phyloP scores from a whole-genome alignment of 2,329 filamentous ascomycete species.

The Apiospora malaysiana region DNA sequence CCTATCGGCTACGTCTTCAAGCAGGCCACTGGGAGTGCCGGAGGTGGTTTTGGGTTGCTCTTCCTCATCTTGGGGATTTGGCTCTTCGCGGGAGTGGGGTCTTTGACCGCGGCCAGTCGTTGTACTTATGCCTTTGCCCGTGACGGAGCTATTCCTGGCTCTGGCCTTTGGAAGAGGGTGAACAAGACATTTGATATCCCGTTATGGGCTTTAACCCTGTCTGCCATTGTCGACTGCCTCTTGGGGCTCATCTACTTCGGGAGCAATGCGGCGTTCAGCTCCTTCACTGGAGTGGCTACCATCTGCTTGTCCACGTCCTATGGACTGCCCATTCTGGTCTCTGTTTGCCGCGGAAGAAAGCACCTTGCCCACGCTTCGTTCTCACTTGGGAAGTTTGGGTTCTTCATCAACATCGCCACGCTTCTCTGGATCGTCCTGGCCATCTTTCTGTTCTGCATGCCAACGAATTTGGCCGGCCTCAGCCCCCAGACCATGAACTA shows the following conservation, averaged over 20 bases:
- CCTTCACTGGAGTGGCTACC: conserved; percentile 80
- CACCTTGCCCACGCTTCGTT: conserved; percentile 70
- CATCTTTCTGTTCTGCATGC: conserved; percentile 79
- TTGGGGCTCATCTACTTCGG: conserved; percentile 83
- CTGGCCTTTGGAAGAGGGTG: conserved; percentile 69
- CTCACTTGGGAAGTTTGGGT: conserved; percentile 73
- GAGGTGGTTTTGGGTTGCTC: conserved; percentile 75
- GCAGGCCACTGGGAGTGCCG: conserved; percentile 73
- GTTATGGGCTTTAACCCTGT: conserved; percentile 71
- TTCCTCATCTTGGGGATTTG: conserved; percentile 79
- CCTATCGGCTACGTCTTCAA: conserved; percentile 80
- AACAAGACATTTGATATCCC: conserved; percentile 72
- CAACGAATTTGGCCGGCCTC: conserved; percentile 61
- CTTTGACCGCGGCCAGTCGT: conserved; percentile 74
- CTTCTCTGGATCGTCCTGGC: conserved; percentile 74
- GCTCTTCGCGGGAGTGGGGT: conserved; percentile 77
- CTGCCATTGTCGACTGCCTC: conserved; percentile 70
- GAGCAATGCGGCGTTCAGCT: conserved; percentile 77
- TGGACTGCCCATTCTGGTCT: conserved; percentile 76
- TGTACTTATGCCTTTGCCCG: conserved; percentile 80
- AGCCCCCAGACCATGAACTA: conserved; percentile 67
- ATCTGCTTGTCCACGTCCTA: conserved; percentile 80
- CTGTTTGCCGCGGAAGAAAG: conserved; percentile 68
- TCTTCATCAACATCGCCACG: conserved; percentile 69
- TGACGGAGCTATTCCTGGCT: conserved; percentile 76